A percentile compares a stretch with the other conserved stretches of the same genome.
These are phyloP conservation scores for Tritrichomonas foetus DNA, from an alignment of 208 protist genomes.

Conservation along the genomic window DNA sequence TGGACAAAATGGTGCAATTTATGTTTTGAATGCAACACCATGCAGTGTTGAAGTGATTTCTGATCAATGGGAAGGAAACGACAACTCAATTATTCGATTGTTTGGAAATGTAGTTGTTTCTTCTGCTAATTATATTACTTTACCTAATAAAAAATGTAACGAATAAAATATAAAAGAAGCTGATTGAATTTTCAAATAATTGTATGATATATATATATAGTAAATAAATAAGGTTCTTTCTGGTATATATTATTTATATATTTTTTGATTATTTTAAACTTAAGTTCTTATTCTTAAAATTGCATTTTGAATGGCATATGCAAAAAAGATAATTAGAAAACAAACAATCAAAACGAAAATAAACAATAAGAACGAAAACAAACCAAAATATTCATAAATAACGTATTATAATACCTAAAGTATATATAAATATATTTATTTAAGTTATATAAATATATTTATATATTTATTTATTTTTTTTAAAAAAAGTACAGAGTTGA, in stretches of 20 bases:
- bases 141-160: neutral
- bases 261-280: too few species aligned
- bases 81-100: neutral
- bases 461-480: too few species aligned
- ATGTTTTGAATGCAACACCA: constrained; percentile 21
- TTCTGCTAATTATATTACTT: neutral
- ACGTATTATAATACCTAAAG: too few species aligned
- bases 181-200: neutral
- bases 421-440: too few species aligned
- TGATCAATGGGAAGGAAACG: neutral
- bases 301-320: too few species aligned
- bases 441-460: too few species aligned
- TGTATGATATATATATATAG: neutral
- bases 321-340: too few species aligned
- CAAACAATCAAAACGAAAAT: too few species aligned
- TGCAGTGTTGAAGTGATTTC: neutral
- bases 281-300: too few species aligned
- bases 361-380: too few species aligned
- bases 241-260: neutral
- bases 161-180: neutral
- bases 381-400: too few species aligned
- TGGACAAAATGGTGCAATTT: neutral
- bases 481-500: too few species aligned
- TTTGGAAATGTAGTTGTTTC: neutral
- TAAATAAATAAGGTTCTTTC: neutral